Evolutionary conservation across 345 rosid species (phyloP).

Genomic region (Brassica cretica): DNA sequence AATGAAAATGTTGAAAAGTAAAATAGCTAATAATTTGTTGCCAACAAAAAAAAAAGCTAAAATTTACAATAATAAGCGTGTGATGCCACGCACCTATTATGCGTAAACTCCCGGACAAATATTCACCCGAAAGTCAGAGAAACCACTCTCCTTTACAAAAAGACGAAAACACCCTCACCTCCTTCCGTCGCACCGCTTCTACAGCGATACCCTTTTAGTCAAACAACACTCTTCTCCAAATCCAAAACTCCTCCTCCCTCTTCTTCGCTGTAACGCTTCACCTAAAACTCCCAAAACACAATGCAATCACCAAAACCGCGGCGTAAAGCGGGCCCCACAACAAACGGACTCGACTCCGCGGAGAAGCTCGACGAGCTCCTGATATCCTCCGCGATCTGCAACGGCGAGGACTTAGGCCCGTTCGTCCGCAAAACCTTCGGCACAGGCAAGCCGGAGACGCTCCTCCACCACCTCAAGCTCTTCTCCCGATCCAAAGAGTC

Average conservation of each 20-base stretch:
- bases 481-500: constrained; percentile 88
- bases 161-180: constrained; percentile 38
- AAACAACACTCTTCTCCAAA: constrained; percentile 15
- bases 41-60: no score
- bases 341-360: constrained; percentile 59
- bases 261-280: constrained; percentile 28
- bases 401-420: constrained; percentile 91
- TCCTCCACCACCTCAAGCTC: constrained; percentile 82
- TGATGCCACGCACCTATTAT: neutral
- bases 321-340: constrained; percentile 64
- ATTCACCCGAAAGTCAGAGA: constrained; percentile 29
- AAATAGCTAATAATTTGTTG: no score
- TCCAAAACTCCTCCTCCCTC: constrained; percentile 21
- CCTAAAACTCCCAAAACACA: constrained; percentile 31
- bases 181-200: constrained; percentile 21
- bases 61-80: neutral
- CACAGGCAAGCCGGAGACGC: constrained; percentile 80
- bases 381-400: constrained; percentile 86
- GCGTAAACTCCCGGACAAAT: constrained; percentile 24
- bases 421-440: constrained; percentile 83
- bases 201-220: constrained; percentile 46
- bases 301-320: constrained; percentile 75
- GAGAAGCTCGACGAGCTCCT: constrained; percentile 80
- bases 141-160: constrained; percentile 9
- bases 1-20: no score